phyloP scores from a whole-genome alignment of 768 basidiomycete species.

The Tylopilus sp. region DNA sequence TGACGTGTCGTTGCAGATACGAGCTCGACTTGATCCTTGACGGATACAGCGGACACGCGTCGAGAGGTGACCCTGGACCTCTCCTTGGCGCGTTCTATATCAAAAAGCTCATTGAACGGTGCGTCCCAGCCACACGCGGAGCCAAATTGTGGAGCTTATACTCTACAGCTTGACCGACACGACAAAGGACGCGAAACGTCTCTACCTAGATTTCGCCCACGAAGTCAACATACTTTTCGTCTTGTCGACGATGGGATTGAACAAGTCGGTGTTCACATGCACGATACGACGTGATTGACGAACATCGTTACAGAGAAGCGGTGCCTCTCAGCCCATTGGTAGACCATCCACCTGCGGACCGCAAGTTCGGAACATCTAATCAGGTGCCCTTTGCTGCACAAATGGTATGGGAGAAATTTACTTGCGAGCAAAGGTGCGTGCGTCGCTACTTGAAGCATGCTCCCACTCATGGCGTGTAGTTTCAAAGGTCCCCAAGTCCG shows the following conservation, averaged over 20 bases:
- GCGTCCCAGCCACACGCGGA: background rate
- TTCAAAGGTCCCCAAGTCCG: conserved; percentile 38
- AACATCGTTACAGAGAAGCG: conserved; percentile 25
- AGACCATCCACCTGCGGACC: no score
- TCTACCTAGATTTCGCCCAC: no score
- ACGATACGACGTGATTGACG: background rate
- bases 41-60: conserved; percentile 33
- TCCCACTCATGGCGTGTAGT: conserved; percentile 15
- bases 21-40: conserved; percentile 36
- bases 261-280: no score
- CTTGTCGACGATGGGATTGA: conserved; percentile 36
- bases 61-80: no score
- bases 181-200: no score
- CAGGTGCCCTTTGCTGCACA: no score
- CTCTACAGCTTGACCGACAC: conserved; percentile 30
- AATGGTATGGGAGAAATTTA: conserved; percentile 45
- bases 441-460: no score
- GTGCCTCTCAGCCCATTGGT: no score
- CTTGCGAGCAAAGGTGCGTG: no score
- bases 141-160: background rate
- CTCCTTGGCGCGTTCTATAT: conserved; percentile 37
- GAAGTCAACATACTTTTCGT: conserved; percentile 37
- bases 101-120: conserved; percentile 38
- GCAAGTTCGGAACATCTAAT: no score
- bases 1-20: no score